These are phyloP conservation scores for Aureobasidium sp. DNA, from an alignment of 2,329 filamentous ascomycete species.

Conservation along the genomic window DNA sequence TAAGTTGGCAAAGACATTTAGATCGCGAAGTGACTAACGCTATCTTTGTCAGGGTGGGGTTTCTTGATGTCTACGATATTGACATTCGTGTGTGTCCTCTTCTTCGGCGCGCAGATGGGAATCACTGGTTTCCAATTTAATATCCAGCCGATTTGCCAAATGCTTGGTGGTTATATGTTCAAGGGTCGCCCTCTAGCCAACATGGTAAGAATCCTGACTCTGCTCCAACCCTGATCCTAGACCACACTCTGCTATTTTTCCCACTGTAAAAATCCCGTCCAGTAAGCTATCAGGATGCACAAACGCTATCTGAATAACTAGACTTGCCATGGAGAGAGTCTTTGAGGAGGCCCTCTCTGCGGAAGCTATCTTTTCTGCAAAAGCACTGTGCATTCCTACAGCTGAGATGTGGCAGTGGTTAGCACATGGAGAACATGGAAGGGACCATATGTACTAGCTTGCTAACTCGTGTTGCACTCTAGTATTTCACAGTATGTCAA, in stretches of 20 bases:
- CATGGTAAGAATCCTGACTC: constrained; percentile 17
- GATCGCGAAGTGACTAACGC: neutral
- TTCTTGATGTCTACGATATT: constrained; percentile 25
- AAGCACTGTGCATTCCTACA: too few relatives aligned
- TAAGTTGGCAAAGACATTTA: neutral
- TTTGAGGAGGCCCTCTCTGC: neutral
- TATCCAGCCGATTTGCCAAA: constrained; percentile 38
- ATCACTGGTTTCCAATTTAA: constrained; percentile 36
- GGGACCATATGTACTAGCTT: too few relatives aligned
- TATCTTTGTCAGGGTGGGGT: constrained; percentile 22
- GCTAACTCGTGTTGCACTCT: neutral
- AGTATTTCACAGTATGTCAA: neutral
- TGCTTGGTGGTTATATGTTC: constrained; percentile 44
- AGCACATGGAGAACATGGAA: too few relatives aligned
- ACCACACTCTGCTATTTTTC: too few relatives aligned
- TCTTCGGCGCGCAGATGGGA: constrained; percentile 24
- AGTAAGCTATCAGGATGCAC: too few relatives aligned
- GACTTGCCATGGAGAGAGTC: too few relatives aligned
- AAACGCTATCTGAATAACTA: too few relatives aligned
- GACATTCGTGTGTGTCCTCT: constrained; percentile 21
- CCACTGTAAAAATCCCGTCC: too few relatives aligned
- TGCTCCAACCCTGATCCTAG: neutral
- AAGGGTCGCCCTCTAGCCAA: constrained; percentile 32
- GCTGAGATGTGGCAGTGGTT: too few relatives aligned
- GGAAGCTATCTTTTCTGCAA: neutral